A percentile compares a stretch with the other conserved stretches of the same genome.
Evolutionary conservation across 2,329 filamentous ascomycete genomes (phyloP).

Genomic region (Exophiala viscosa): DNA sequence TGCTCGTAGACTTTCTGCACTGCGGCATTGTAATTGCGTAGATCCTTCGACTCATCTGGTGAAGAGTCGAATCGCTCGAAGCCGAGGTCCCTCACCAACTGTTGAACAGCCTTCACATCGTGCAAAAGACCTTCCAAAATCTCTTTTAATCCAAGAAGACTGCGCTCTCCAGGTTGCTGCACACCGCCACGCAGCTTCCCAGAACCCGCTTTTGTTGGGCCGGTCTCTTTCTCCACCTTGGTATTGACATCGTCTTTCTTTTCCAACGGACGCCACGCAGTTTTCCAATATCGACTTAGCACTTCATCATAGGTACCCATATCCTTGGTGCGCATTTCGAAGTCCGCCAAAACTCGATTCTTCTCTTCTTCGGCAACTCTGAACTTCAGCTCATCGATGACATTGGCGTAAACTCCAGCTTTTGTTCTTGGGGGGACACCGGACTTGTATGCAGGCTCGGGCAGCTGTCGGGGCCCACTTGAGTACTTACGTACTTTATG

Average conservation of each 20-base stretch:
- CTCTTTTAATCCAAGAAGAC: no score
- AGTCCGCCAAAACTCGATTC: slow-evolving; percentile 31
- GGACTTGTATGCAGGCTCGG: slow-evolving; percentile 31
- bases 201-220: slow-evolving; percentile 20
- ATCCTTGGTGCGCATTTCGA: slow-evolving; percentile 32
- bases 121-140: slow-evolving; percentile 9
- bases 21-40: slow-evolving; percentile 22
- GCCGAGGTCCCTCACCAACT: neutral
- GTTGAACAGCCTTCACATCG: slow-evolving; percentile 24
- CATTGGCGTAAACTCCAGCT: slow-evolving; percentile 29
- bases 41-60: slow-evolving; percentile 6
- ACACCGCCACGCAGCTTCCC: no score
- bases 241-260: slow-evolving; percentile 15
- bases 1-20: slow-evolving; percentile 32
- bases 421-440: neutral
- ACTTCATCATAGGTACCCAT: slow-evolving; percentile 33
- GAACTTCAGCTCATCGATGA: slow-evolving; percentile 46
- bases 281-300: slow-evolving; percentile 34
- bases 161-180: no score
- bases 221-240: slow-evolving; percentile 19
- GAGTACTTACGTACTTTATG: neutral
- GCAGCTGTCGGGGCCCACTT: neutral
- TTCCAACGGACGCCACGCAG: slow-evolving; percentile 13
- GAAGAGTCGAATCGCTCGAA: neutral
- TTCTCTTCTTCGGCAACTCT: slow-evolving; percentile 35